A percentile compares a stretch with the other conserved stretches of the same genome.
These are phyloP conservation scores for Colletotrichum chrysophilum DNA, from an alignment of 2,329 filamentous ascomycete species.

Conservation along the genomic window DNA sequence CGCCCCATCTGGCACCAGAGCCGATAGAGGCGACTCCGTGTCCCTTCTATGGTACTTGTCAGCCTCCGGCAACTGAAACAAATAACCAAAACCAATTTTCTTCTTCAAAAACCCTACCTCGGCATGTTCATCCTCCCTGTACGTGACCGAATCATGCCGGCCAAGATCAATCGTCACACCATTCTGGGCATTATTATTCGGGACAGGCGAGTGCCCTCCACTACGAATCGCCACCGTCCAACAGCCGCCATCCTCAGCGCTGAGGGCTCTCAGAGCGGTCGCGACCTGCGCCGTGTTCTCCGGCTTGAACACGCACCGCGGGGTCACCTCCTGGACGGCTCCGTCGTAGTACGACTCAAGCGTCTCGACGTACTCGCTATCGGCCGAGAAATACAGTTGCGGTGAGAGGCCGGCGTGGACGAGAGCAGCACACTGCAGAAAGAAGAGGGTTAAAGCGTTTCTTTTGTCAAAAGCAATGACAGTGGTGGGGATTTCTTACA, in stretches of 20 bases:
- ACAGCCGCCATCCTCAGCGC: neutral
- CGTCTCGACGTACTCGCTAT: neutral
- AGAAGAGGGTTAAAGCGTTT: neutral
- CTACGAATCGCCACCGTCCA: slow-evolving; percentile 44
- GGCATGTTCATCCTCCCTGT: neutral
- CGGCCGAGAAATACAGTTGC: neutral
- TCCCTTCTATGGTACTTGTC: neutral
- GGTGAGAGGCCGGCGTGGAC: neutral
- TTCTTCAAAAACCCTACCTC: neutral
- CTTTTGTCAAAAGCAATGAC: neutral
- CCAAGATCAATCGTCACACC: slow-evolving; percentile 13
- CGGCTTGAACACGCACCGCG: slow-evolving; percentile 9
- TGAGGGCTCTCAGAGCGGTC: neutral
- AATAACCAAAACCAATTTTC: neutral
- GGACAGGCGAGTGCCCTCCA: slow-evolving; percentile 39
- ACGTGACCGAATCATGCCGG: neutral
- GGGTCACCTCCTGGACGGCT: neutral
- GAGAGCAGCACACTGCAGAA: neutral
- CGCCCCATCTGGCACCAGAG: neutral
- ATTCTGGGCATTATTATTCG: slow-evolving; percentile 32
- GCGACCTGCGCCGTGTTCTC: neutral
- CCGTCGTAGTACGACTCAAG: neutral
- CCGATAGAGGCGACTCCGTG: neutral
- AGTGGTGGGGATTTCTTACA: neutral
- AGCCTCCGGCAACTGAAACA: neutral